Percentiles rank a stretch among this genome's conserved stretches.
These are phyloP conservation scores for Sarocladium kiliense DNA, from an alignment of 2,329 filamentous ascomycete genomes.

Conservation along the genomic window DNA sequence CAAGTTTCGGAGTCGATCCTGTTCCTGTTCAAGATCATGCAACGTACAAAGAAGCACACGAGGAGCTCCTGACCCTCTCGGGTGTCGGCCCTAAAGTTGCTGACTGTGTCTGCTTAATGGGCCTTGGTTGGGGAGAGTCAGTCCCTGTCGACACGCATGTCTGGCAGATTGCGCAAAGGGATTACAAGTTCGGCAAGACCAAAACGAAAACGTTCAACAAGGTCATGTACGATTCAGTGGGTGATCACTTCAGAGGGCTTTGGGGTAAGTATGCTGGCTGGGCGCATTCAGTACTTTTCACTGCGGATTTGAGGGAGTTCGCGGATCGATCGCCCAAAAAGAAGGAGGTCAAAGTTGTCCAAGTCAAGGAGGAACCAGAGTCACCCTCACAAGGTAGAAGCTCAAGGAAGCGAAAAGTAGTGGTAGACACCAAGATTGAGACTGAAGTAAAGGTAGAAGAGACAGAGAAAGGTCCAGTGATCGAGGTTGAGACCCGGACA, in stretches of 20 bases:
- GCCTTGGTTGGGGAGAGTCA: conserved; percentile 89
- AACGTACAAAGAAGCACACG: conserved; percentile 76
- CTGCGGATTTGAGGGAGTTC: conserved; percentile 83
- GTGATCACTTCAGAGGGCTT: conserved; percentile 78
- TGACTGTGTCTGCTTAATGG: conserved; percentile 95
- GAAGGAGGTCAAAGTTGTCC: conserved; percentile 20
- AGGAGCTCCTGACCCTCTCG: conserved; percentile 69
- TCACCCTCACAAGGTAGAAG: conserved; percentile 1
- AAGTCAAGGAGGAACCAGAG: conserved; percentile 23
- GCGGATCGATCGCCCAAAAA: conserved; percentile 51
- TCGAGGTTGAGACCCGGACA: conserved; percentile 7
- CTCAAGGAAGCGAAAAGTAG: conserved; percentile 18
- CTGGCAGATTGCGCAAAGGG: conserved; percentile 95
- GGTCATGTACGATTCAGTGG: conserved; percentile 81
- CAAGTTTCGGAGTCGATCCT: conserved; percentile 42
- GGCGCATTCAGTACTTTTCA: conserved; percentile 96
- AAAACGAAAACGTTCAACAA: conserved; percentile 85
- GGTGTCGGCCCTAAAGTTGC: conserved; percentile 96
- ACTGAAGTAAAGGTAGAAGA: conserved; percentile 17
- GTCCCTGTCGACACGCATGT: conserved; percentile 97
- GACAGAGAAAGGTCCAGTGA: conserved; percentile 16
- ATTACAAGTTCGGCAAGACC: conserved; percentile 87
- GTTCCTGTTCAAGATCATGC: conserved; percentile 43
- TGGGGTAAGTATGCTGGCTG: conserved; percentile 96
- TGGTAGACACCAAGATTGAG: conserved; percentile 14